Evolutionary conservation across 1,284 basidiomycete species (phyloP).

Genomic region (Sanghuangporus baumii): DNA sequence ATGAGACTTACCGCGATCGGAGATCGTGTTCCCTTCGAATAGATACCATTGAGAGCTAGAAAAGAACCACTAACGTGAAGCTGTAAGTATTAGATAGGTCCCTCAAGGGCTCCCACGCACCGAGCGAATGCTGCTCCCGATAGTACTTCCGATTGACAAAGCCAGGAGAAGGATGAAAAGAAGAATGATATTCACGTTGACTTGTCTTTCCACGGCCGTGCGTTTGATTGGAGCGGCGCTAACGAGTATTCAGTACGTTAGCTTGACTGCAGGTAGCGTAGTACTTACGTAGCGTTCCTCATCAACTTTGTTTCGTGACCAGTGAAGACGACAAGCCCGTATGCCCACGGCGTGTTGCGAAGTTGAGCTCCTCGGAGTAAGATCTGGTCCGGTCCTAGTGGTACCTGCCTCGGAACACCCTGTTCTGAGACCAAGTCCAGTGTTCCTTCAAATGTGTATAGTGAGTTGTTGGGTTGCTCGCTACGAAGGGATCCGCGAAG

Average conservation of each 20-base stretch:
- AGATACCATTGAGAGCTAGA: conserved; percentile 84
- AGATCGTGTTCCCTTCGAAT: conserved; percentile 47
- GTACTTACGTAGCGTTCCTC: conserved; percentile 86
- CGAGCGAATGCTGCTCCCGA: conserved; percentile 85
- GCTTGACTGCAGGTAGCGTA: neutral
- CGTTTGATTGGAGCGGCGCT: conserved; percentile 95
- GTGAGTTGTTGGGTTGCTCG: conserved; percentile 95
- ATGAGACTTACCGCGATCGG: conserved; percentile 52
- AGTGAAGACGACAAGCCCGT: conserved; percentile 91
- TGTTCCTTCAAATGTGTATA: conserved; percentile 93
- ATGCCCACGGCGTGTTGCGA: conserved; percentile 95
- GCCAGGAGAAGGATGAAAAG: conserved; percentile 86
- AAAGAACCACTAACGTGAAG: conserved; percentile 64
- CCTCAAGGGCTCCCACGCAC: conserved; percentile 25
- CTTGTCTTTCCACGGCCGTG: conserved; percentile 93
- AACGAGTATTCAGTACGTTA: conserved; percentile 8
- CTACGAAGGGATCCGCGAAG: conserved; percentile 84
- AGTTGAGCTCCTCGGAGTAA: conserved; percentile 93
- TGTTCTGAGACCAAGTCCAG: conserved; percentile 59
- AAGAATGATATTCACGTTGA: conserved; percentile 96
- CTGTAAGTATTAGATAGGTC: neutral
- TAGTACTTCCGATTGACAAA: conserved; percentile 86
- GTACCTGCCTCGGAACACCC: conserved; percentile 73
- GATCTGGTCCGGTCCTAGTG: conserved; percentile 93
- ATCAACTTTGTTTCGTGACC: conserved; percentile 99